Percentiles rank a stretch among this genome's conserved stretches.
Evolutionary conservation across 352 stramenopile species (phyloP).

Genomic region (Peronospora belbahrii): DNA sequence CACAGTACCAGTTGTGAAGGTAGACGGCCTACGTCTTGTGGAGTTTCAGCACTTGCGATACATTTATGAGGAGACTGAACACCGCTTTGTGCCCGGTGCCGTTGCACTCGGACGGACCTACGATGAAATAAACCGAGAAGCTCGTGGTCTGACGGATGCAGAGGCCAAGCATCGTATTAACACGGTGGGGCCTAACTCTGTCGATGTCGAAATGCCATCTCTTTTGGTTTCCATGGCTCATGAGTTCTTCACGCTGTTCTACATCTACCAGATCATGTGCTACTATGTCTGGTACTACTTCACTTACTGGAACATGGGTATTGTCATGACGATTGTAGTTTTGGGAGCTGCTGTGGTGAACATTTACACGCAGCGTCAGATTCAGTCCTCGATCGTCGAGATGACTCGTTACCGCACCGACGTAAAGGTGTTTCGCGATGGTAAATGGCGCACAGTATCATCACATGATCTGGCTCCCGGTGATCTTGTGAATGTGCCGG

Average conservation of each 20-base stretch:
- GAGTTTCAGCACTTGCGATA: slow-evolving; percentile 47
- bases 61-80: slow-evolving; percentile 21
- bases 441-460: slow-evolving; percentile 37
- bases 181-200: slow-evolving; percentile 23
- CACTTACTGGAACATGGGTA: slow-evolving; percentile 39
- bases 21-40: slow-evolving; percentile 14
- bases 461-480: slow-evolving; percentile 52
- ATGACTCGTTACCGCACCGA: slow-evolving; percentile 49
- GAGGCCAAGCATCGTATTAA: slow-evolving; percentile 18
- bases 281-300: slow-evolving; percentile 59
- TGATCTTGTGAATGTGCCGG: slow-evolving; percentile 52
- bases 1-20: slow-evolving; percentile 20
- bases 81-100: slow-evolving; percentile 21
- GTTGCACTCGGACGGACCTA: slow-evolving; percentile 14
- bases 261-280: slow-evolving; percentile 49
- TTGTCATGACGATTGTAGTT: slow-evolving; percentile 33
- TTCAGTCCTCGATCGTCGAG: slow-evolving; percentile 32
- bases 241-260: slow-evolving; percentile 39
- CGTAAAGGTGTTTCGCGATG: slow-evolving; percentile 57
- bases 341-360: slow-evolving; percentile 31
- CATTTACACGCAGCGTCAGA: slow-evolving; percentile 37
- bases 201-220: slow-evolving; percentile 39
- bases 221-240: slow-evolving; percentile 21
- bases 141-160: slow-evolving; percentile 5
- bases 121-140: slow-evolving; percentile 4